phyloP scores from a whole-genome alignment of 805 yeast species.

The Priceomyces fermenticarens region DNA sequence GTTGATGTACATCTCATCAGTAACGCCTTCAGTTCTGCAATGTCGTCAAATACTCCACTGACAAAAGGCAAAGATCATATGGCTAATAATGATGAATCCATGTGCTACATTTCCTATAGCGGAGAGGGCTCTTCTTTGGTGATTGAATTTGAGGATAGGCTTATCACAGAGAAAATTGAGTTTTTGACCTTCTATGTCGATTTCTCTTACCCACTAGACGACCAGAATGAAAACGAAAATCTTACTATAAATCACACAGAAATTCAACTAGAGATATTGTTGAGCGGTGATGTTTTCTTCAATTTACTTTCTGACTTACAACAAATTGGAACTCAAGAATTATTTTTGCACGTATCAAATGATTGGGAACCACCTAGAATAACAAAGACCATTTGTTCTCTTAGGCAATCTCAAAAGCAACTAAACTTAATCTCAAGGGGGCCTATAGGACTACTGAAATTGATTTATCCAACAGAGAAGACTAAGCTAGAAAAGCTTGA shows the following conservation, averaged over 20 bases:
- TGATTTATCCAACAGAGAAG: conserved; percentile 62
- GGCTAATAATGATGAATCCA: conserved; percentile 15
- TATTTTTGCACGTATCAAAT: conserved; percentile 30
- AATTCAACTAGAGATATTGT: conserved; percentile 33
- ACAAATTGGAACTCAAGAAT: conserved; percentile 33
- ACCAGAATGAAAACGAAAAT: conserved; percentile 9
- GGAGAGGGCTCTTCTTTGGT: conserved; percentile 40
- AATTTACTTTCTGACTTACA: conserved; percentile 35
- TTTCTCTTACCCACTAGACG: conserved; percentile 22
- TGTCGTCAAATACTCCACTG: conserved; percentile 13
- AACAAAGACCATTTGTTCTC: too few relatives aligned
- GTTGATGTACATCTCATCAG: conserved; percentile 33
- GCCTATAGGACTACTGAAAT: conserved; percentile 68
- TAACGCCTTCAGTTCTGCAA: conserved; percentile 34
- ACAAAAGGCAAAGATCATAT: conserved; percentile 5
- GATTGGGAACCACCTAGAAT: neutral
- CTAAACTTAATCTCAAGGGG: conserved; percentile 64
- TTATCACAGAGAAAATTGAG: conserved; percentile 40
- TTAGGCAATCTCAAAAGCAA: conserved; percentile 23
- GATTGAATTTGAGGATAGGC: conserved; percentile 39
- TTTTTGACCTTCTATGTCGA: conserved; percentile 37
- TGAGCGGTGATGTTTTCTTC: conserved; percentile 36
- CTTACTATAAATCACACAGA: conserved; percentile 25
- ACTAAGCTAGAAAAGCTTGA: conserved; percentile 59
- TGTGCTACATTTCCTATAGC: conserved; percentile 34